Evolutionary conservation across 2,329 filamentous ascomycete genomes (phyloP).

Genomic region (Aspergillus pseudotamarii): DNA sequence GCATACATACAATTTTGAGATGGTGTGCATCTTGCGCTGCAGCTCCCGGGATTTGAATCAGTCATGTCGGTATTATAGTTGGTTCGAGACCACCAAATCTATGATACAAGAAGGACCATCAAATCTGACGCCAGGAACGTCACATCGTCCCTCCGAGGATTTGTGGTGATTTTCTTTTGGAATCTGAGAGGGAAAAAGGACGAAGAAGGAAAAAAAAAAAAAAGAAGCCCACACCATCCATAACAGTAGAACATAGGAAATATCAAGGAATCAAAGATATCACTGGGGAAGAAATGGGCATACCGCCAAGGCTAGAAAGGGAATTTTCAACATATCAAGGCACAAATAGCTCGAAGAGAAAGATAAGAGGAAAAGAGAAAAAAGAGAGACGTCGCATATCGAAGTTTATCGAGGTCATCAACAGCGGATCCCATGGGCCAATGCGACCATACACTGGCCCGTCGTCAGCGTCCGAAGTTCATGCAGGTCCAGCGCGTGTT

Average conservation of each 20-base stretch:
- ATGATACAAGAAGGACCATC: conserved; percentile 19
- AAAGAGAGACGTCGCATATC: conserved; percentile 10
- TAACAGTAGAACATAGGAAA: conserved; percentile 29
- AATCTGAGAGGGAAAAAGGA: background rate
- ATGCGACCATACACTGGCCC: conserved; percentile 4
- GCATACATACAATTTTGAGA: background rate
- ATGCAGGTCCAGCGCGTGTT: conserved; percentile 26
- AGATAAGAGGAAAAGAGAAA: conserved; percentile 11
- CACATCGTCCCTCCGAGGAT: background rate
- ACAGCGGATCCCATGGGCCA: background rate
- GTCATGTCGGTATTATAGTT: conserved; percentile 2
- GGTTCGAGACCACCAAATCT: conserved; percentile 13
- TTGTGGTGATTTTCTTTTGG: background rate
- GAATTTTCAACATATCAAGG: conserved; percentile 22
- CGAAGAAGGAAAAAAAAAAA: background rate
- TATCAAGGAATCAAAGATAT: conserved; percentile 25
- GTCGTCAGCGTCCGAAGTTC: conserved; percentile 19
- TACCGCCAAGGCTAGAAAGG: conserved; percentile 6
- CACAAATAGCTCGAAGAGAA: conserved; percentile 14
- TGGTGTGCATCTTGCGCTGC: background rate
- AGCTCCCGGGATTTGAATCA: background rate
- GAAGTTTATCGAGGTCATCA: conserved; percentile 1
- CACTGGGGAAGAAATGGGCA: conserved; percentile 18
- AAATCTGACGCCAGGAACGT: background rate
- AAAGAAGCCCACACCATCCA: conserved; percentile 7